Conservation (phyloP, 2,329 filamentous ascomycete species). For the Hansfordia pulvinata region DNA sequence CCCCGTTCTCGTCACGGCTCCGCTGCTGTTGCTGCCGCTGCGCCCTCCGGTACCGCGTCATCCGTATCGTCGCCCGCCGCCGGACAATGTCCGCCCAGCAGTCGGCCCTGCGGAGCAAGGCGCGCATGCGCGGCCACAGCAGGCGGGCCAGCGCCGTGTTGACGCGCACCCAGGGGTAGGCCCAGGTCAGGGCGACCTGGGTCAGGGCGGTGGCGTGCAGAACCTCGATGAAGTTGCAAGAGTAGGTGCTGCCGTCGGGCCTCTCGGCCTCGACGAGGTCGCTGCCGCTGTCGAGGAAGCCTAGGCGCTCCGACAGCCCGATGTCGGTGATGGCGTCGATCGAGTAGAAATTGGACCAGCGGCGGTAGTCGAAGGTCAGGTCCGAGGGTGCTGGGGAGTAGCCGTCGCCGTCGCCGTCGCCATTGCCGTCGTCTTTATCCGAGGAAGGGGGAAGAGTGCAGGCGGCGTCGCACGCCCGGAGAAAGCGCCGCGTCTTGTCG, state of each 20-base stretch:
- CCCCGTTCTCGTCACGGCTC: no score
- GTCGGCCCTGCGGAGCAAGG: no score
- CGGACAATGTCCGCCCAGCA: slow-evolving; percentile 25
- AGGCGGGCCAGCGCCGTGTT: slow-evolving; percentile 23
- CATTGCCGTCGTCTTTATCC: slow-evolving; percentile 4
- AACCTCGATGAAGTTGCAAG: slow-evolving; percentile 27
- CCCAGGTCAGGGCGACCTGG: slow-evolving; percentile 25
- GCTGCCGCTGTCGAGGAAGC: slow-evolving; percentile 24
- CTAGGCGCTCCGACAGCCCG: slow-evolving; percentile 24
- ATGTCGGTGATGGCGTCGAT: slow-evolving; percentile 31
- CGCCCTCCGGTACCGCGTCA: slow-evolving; percentile 30
- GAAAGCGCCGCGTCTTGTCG: slow-evolving; percentile 30
- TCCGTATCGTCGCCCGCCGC: slow-evolving; percentile 25
- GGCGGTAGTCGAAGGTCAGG: slow-evolving; percentile 35
- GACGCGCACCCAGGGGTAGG: slow-evolving; percentile 25
- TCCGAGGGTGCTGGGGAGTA: no score
- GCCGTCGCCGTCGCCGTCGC: slow-evolving; percentile 7
- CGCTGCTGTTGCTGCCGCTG: no score
- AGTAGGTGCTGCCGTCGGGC: slow-evolving; percentile 23
- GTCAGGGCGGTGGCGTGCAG: slow-evolving; percentile 26
- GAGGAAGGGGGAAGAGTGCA: slow-evolving; percentile 26
- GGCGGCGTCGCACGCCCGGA: slow-evolving; percentile 26
- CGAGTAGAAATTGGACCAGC: slow-evolving; percentile 34
- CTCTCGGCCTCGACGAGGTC: slow-evolving; percentile 21
- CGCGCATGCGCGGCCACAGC: slow-evolving; percentile 16